Evolutionary conservation across 129 eudicot species (phyloP).

Genomic region (Lactuca saligna): DNA sequence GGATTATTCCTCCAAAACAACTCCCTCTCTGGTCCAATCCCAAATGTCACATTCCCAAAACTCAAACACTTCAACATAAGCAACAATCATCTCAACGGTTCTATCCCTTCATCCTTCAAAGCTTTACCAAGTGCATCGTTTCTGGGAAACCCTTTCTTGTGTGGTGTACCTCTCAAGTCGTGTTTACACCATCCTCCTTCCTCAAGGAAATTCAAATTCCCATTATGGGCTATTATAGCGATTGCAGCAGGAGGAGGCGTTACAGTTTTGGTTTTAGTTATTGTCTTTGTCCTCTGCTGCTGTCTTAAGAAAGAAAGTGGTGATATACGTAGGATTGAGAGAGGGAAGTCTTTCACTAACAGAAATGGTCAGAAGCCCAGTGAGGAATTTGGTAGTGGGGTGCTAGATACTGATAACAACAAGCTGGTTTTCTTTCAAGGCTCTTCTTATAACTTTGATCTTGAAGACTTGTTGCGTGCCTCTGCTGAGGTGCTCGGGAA

Average conservation of each 20-base stretch:
- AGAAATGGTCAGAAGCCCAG: slow-evolving; percentile 55
- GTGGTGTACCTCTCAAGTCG: slow-evolving; percentile 60
- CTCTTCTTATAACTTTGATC: slow-evolving; percentile 58
- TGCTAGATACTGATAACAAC: slow-evolving; percentile 8
- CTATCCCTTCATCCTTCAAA: slow-evolving; percentile 53
- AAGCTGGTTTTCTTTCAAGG: slow-evolving; percentile 43
- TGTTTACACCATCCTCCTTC: slow-evolving; percentile 45
- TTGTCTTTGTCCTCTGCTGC: slow-evolving; percentile 37
- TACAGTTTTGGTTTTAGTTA: slow-evolving; percentile 33
- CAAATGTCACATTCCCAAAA: slow-evolving; percentile 37
- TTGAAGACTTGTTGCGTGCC: slow-evolving; percentile 79
- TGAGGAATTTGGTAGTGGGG: slow-evolving; percentile 62
- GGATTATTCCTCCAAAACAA: slow-evolving; percentile 63
- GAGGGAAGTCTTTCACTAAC: slow-evolving; percentile 45
- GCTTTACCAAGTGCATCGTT: slow-evolving; percentile 60
- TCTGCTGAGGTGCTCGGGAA: slow-evolving; percentile 88
- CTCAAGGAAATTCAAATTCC: slow-evolving; percentile 46
- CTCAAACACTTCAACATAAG: slow-evolving; percentile 60
- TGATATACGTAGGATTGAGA: slow-evolving; percentile 28
- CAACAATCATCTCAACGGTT: slow-evolving; percentile 57
- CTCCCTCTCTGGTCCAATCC: slow-evolving; percentile 62
- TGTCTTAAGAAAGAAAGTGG: slow-evolving; percentile 37
- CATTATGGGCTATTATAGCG: slow-evolving; percentile 48
- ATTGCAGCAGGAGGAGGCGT: slow-evolving; percentile 51
- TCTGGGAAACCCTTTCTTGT: slow-evolving; percentile 55